phyloP scores from a whole-genome alignment of 116 monocot species.

The Iris pallida region DNA sequence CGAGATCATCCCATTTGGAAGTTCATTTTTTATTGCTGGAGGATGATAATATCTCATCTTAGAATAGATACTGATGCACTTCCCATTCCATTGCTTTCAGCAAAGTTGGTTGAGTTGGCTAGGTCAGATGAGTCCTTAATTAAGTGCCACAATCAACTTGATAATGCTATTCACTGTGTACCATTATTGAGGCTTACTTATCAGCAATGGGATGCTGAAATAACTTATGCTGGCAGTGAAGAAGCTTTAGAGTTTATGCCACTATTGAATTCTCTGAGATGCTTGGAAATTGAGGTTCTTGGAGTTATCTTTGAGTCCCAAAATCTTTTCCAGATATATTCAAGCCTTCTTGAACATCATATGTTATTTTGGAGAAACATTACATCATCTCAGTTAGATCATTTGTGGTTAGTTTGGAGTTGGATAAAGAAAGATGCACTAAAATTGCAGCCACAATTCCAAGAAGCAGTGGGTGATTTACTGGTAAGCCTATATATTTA shows the following conservation, averaged over 20 bases:
- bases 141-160: constrained; percentile 19
- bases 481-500: constrained; percentile 36
- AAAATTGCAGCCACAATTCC: constrained; percentile 46
- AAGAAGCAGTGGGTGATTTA: constrained; percentile 27
- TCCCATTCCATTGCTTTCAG: constrained; percentile 56
- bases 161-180: constrained; percentile 41
- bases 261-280: constrained; percentile 43
- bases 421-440: constrained; percentile 58
- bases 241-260: constrained; percentile 13
- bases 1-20: constrained; percentile 79
- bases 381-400: constrained; percentile 30
- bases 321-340: constrained; percentile 34
- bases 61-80: constrained; percentile 27
- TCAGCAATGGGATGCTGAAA: constrained; percentile 75
- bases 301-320: constrained; percentile 30
- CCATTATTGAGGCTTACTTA: constrained; percentile 47
- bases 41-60: constrained; percentile 24
- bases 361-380: constrained; percentile 60
- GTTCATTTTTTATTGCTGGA: constrained; percentile 38
- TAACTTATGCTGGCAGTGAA: constrained; percentile 1
- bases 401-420: constrained; percentile 46
- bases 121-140: constrained; percentile 17
- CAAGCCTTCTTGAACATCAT: constrained; percentile 66
- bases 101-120: constrained; percentile 31
- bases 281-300: constrained; percentile 60